These are phyloP conservation scores for Suillus subluteus DNA, from an alignment of 768 basidiomycete genomes.

Conservation along the genomic window DNA sequence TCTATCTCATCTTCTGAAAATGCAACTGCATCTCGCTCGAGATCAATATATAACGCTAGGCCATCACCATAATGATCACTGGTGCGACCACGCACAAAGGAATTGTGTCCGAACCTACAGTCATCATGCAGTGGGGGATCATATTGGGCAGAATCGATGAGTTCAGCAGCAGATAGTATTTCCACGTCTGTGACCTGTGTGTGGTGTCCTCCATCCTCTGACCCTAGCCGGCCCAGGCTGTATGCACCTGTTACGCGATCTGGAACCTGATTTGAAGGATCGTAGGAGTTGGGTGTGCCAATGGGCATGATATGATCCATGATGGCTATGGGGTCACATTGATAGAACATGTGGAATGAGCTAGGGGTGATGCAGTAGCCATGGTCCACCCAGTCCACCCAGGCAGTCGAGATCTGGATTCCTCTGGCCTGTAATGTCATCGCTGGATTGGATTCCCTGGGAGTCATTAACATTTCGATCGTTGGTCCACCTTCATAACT, in stretches of 20 bases:
- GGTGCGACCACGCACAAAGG: not conserved
- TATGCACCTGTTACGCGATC: not conserved
- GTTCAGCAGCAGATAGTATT: not conserved
- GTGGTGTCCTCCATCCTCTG: accelerated
- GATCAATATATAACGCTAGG: not conserved
- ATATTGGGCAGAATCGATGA: not conserved
- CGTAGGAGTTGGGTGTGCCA: not conserved
- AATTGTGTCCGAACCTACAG: not conserved
- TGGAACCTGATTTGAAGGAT: not conserved
- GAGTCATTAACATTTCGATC: not conserved
- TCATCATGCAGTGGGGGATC: not conserved
- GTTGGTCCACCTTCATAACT: not conserved
- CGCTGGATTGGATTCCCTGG: not conserved
- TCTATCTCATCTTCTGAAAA: not conserved
- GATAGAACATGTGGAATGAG: not conserved
- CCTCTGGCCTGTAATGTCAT: not conserved
- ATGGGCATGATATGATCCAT: not conserved
- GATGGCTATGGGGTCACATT: not conserved
- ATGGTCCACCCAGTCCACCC: not conserved
- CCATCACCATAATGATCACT: not conserved
- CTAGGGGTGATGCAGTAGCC: not conserved
- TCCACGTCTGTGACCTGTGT: not conserved
- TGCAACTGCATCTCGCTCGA: not conserved
- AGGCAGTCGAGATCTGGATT: not conserved
- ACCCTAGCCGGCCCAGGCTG: not conserved